Base-by-base conservation (phyloP, 2,329 filamentous ascomycete species). In the Calonectria naviculata region DNA sequence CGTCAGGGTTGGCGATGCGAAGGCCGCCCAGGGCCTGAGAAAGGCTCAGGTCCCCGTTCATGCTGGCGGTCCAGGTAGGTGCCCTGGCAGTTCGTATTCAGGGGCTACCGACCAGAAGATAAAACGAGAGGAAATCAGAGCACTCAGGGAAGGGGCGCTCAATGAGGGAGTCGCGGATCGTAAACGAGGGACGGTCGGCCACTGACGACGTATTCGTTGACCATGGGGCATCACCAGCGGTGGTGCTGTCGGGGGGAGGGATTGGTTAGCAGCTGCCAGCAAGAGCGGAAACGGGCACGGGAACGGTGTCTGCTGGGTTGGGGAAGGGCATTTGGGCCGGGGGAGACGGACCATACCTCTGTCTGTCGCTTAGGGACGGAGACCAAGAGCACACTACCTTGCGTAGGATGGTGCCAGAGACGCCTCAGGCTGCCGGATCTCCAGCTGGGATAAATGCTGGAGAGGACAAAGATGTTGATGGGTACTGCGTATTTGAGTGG, bases 1-100 rank as follows among this genome's bases (percentile, higher is more conserved):
- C 92, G 85, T 98, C 95, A 67, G 96, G 96, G 84, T 98, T 99
- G 79, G 97, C 96, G 83, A 99, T 98, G 83, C 96, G 94, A 84
- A 99, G 88, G 80, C 96, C 96, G 80, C 97, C 97, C 80, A 98
- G 89, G 80, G 95, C 94, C 86, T 95, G 94, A 81, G 95, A 97
- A 76, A 98, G 91, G 85, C 94, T 97, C 82, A 98, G 87, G 87
- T 98, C 95, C 84, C 94, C 94, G 86, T 95, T 94, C 95, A 98
- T 98, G 83, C 81, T 88, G 79, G 75, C 74, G 54, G 65, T 56
- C 21, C 21, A 56, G 26, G 38, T 74, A 56, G 26, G 49, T 75
- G 72, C 71, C 73, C 71, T 74, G 74, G 65, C 65, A 65, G 63
- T 62, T 74, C 74, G 72, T 74, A 71, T 72, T 80, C 73, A 75